A percentile compares a stretch with the other conserved stretches of the same genome.
Evolutionary conservation across 805 yeast genomes (phyloP).

Genomic region (Gaillardinia entomophila): DNA sequence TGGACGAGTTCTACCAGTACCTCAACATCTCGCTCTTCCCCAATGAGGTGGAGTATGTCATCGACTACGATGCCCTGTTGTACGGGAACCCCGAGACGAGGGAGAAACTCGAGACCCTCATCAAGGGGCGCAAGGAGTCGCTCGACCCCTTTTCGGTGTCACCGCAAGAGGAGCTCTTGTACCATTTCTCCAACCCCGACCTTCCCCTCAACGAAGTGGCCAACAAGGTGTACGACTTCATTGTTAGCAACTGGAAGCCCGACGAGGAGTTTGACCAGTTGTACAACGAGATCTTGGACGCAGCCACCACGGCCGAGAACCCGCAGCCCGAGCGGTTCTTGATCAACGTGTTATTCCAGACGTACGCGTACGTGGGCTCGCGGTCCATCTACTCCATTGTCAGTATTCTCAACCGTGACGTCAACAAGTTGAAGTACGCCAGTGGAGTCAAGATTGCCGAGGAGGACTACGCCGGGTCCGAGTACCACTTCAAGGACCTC

Average conservation of each 20-base stretch:
- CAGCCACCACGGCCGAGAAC: slow-evolving; percentile 12
- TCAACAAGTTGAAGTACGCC: slow-evolving; percentile 32
- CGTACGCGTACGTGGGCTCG: slow-evolving; percentile 77
- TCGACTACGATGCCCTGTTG: slow-evolving; percentile 29
- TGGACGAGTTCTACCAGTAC: slow-evolving; percentile 35
- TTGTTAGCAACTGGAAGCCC: slow-evolving; percentile 35
- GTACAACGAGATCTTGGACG: slow-evolving; percentile 23
- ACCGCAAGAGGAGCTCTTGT: slow-evolving; percentile 35
- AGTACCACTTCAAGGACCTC: slow-evolving; percentile 23
- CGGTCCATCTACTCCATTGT: slow-evolving; percentile 64
- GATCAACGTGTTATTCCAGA: slow-evolving; percentile 60
- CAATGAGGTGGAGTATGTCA: slow-evolving; percentile 20
- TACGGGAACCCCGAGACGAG: slow-evolving; percentile 27
- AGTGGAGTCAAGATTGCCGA: slow-evolving; percentile 27
- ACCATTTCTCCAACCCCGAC: slow-evolving; percentile 27
- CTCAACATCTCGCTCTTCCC: slow-evolving; percentile 30
- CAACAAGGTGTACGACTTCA: slow-evolving; percentile 35
- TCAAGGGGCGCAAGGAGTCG: slow-evolving; percentile 17
- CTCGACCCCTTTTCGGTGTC: slow-evolving; percentile 14
- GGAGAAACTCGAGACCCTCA: slow-evolving; percentile 18
- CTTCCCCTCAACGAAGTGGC: slow-evolving; percentile 33
- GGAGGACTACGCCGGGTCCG: slow-evolving; percentile 23
- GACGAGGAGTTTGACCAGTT: slow-evolving; percentile 30
- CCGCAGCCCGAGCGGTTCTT: slow-evolving; percentile 29
- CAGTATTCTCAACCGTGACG: slow-evolving; percentile 33